Evolutionary conservation across 208 protist species (phyloP).

Genomic region (Herpetomonas samuelpessoai): DNA sequence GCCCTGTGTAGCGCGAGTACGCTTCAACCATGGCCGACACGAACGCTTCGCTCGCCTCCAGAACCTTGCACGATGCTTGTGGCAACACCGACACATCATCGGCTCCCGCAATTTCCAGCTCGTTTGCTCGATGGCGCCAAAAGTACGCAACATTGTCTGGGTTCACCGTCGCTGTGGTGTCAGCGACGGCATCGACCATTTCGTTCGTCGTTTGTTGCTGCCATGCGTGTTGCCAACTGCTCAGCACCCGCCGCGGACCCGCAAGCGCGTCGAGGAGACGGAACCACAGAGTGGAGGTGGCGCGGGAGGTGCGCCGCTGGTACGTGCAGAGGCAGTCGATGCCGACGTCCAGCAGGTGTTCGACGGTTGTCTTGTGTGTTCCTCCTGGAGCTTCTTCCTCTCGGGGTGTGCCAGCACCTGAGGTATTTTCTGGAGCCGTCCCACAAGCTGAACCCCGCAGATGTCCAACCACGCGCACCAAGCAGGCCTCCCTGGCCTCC

Average conservation of each 20-base stretch:
- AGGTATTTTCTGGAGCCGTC: no score
- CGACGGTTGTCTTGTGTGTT: no score
- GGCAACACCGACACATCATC: no score
- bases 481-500: no score
- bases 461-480: no score
- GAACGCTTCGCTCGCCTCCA: background rate
- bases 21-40: conserved; percentile 31
- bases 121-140: conserved; percentile 4
- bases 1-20: conserved; percentile 52
- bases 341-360: conserved; percentile 37
- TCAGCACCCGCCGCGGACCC: conserved; percentile 41
- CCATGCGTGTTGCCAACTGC: background rate
- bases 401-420: no score
- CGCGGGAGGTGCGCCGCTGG: conserved; percentile 5
- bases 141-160: background rate
- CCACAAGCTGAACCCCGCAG: no score
- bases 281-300: conserved; percentile 42
- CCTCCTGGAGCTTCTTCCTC: no score
- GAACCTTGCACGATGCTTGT: no score
- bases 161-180: background rate
- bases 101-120: no score
- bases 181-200: no score
- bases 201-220: no score
- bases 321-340: conserved; percentile 17
- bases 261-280: conserved; percentile 60